Percentiles rank a stretch among this genome's conserved stretches.
phyloP scores from a whole-genome alignment of 2,329 filamentous ascomycete species.

The Erysiphe pulchra region DNA sequence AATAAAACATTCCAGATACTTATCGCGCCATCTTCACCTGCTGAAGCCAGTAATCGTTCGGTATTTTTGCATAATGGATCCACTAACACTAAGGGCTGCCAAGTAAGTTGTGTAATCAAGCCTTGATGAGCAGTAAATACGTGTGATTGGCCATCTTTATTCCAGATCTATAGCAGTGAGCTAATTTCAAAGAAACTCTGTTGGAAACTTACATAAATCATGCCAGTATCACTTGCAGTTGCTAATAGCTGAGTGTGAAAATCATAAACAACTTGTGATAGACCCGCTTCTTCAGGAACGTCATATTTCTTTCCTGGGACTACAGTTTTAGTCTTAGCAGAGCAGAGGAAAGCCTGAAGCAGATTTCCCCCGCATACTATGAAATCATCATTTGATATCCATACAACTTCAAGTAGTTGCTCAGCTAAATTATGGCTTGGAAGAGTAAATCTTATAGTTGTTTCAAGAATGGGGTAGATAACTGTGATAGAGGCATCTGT shows the following conservation, averaged over 20 bases:
- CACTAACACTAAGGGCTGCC: slow-evolving; percentile 27
- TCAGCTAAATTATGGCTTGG: slow-evolving; percentile 23
- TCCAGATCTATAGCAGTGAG: slow-evolving; percentile 16
- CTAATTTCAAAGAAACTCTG: slow-evolving; percentile 11
- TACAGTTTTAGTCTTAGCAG: slow-evolving; percentile 20
- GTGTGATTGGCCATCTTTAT: slow-evolving; percentile 22
- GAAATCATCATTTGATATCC: slow-evolving; percentile 32
- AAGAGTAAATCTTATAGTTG: slow-evolving; percentile 20
- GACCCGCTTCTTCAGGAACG: slow-evolving; percentile 25
- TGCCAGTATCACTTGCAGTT: slow-evolving; percentile 32
- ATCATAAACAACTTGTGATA: slow-evolving; percentile 31
- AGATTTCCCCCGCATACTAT: slow-evolving; percentile 30
- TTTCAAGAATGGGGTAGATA: slow-evolving; percentile 14
- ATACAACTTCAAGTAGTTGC: slow-evolving; percentile 29
- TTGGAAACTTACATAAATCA: slow-evolving; percentile 26
- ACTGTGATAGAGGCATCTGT: slow-evolving; percentile 28
- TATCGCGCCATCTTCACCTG: slow-evolving; percentile 36
- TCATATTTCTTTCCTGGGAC: slow-evolving; percentile 22
- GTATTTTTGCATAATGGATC: slow-evolving; percentile 18
- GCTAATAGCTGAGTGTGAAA: slow-evolving; percentile 25
- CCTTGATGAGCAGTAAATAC: slow-evolving; percentile 33
- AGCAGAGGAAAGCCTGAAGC: slow-evolving; percentile 21
- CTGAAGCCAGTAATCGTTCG: slow-evolving; percentile 26
- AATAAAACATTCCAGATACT: slow-evolving; percentile 33
- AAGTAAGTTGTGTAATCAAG: slow-evolving; percentile 29